Evolutionary conservation across 2,329 filamentous ascomycete species (phyloP), one percentile per base, ranked within the genome.

Genomic region (Pyricularia sp.): DNA sequence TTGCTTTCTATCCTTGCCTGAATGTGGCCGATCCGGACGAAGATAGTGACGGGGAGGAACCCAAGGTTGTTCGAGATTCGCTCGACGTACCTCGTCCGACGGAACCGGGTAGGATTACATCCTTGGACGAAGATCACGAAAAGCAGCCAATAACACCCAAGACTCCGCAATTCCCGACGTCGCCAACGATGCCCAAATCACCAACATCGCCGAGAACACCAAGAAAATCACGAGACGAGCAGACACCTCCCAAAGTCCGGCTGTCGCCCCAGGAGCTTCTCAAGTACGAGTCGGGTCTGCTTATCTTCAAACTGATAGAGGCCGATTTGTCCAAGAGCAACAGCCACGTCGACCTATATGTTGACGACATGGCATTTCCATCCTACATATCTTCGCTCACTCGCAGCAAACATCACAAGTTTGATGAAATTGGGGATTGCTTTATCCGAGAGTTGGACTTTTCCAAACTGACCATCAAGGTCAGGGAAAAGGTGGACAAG

Each of bases 361-460:
- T 97, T 74, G 94, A 99, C 74, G 94, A 99, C 73, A 92, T 94
- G 84, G 85, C 91, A 35, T 97, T 94, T 78, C 89, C 94, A 0
- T 89, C 92, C 0, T 97, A 96, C 73, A 82, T 85, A 1, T 96
- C 92, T 12, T 86, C 89, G 0, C 91, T 87, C 68, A 88, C 92
- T 35, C 87, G 85, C 71, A 83, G 81, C 55, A 88, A 82, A 70
- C 78, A 82, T 12, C 84, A 87, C 72, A 89, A 85, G 64, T 91
- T 97, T 75, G 90, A 94, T 70, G 94, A 99, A 76, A 92, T 93
- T 72, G 93, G 93, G 62, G 94, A 99, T 76, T 94, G 92, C 64
- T 92, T 99, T 76, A 90, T 99, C 66, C 91, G 94, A 67, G 94
- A 99, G 75, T 82, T 99, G n/a, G 96, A 99, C 68, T 93, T 97